Evolutionary conservation across 257 asterid genomes (phyloP), one percentile per base, ranked within the genome.

Genomic region (Hygrophila difformis): DNA sequence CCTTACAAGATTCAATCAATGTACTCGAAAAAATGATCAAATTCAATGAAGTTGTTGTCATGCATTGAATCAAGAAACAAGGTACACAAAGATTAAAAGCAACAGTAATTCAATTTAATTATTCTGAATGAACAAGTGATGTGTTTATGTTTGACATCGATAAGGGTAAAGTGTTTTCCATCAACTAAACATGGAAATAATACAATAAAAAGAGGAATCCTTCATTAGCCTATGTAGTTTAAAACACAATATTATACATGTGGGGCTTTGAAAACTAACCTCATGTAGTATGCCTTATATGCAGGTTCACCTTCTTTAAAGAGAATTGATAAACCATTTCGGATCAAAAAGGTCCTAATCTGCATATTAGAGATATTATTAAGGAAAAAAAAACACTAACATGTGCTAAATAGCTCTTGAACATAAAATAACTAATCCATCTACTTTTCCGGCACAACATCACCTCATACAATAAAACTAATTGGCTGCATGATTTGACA

Each of bases 231-330:
- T 24, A 2, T 24, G 3, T 2, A 24, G 29, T 24, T 24, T 2
- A 2, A 24, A 24, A 24, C 29, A 36, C 42, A 34, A 44, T 21
- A 28, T 11, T 23, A 3, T 28, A 24, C 11, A 59, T 44, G 18
- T 16, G 39, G 57, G 20, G 18, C 49, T 28, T 19, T 16, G 42
- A 47, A 58, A 66, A 53, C 61, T 64, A 39, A 86, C 98, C 88
- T 76, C 55, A 70, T 57, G 73, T 91, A 91, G 74, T 91, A 91
- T 64, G 92, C 75, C 74, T 69, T 91, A 72, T 91, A 91, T 1
- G 93, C 93, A 63, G 88, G 65, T 66, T 80, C 88, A 21, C 95
- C 98, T 71, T 91, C 82, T 65, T 82, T 91, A 39, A 91, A 91
- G 65, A 91, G 95, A 72, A 75, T 59, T 14, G 86, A 40, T 62